Conservation (phyloP, 768 basidiomycete genomes). For the Boletales sp. region DNA sequence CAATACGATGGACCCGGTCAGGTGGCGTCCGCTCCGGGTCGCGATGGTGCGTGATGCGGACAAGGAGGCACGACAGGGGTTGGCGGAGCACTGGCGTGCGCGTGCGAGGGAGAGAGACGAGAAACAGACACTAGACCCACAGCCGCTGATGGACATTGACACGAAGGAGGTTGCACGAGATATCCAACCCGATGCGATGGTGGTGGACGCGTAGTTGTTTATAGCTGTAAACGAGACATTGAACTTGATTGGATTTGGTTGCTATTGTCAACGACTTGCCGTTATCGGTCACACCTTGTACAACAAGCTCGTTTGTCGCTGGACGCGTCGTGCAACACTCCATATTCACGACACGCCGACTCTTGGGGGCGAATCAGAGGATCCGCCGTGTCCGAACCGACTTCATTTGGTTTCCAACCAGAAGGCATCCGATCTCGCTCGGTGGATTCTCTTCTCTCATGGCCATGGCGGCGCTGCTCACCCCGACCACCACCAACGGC, state of each 20-base stretch:
- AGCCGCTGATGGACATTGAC: slow-evolving; percentile 2
- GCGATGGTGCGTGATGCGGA: slow-evolving; percentile 66
- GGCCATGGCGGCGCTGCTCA: slow-evolving; percentile 24
- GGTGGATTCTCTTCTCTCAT: slow-evolving; percentile 47
- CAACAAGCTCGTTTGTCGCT: slow-evolving; percentile 8
- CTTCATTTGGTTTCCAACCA: slow-evolving; percentile 38
- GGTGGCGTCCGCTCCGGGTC: slow-evolving; percentile 48
- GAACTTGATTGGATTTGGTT: slow-evolving; percentile 6
- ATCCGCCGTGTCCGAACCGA: slow-evolving; percentile 42
- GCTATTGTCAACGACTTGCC: slow-evolving; percentile 19
- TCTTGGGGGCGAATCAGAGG: slow-evolving; percentile 27
- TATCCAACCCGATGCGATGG: slow-evolving; percentile 15
- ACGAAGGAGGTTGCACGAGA: background rate
- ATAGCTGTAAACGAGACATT: too few species aligned
- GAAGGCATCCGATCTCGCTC: slow-evolving; percentile 32
- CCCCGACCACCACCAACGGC: slow-evolving; percentile 20
- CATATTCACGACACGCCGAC: slow-evolving; percentile 7
- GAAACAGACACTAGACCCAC: slow-evolving; percentile 12
- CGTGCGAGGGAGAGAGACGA: slow-evolving; percentile 29
- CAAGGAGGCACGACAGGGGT: slow-evolving; percentile 38
- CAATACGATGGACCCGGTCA: slow-evolving; percentile 67
- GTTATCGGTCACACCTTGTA: slow-evolving; percentile 10
- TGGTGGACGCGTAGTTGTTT: slow-evolving; percentile 11
- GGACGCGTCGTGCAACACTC: slow-evolving; percentile 16
- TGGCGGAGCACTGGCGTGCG: slow-evolving; percentile 39